These are phyloP conservation scores for Rhodosporidiobolus sp. DNA, from an alignment of 768 basidiomycete genomes.

Conservation along the genomic window DNA sequence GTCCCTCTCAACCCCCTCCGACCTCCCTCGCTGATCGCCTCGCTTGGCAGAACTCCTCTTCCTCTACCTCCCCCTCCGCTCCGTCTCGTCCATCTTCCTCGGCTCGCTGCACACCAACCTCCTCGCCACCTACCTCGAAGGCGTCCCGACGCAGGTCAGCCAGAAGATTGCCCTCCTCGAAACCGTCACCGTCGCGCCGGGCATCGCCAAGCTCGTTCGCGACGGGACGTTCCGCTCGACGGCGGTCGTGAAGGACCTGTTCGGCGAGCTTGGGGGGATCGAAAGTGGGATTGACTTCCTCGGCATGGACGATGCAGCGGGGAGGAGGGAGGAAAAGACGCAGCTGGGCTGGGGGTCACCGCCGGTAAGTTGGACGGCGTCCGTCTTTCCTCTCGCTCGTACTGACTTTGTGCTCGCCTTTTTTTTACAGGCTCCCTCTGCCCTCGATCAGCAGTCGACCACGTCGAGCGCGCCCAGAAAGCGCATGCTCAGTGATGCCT, in stretches of 20 bases:
- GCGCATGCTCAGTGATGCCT: no score
- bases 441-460: no score
- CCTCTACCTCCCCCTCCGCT: conserved; percentile 1
- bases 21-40: background rate
- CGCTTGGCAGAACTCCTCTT: conserved; percentile 2
- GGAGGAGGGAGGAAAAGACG: no score
- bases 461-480: no score
- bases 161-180: conserved; percentile 3
- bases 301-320: background rate
- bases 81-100: conserved; percentile 8
- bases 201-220: background rate
- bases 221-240: background rate
- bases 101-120: conserved; percentile 11
- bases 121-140: conserved; percentile 7
- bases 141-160: background rate
- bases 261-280: background rate
- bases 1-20: background rate
- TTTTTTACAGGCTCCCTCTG: no score
- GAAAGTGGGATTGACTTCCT: background rate
- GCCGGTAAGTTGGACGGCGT: no score
- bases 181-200: background rate
- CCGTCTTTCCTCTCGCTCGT: no score
- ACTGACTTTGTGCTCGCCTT: no score
- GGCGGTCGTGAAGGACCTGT: background rate
- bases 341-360: background rate